Evolutionary conservation across 2,329 filamentous ascomycete species (phyloP), one percentile per base, ranked within the genome.

Genomic region (Diaporthe aspalathi): DNA sequence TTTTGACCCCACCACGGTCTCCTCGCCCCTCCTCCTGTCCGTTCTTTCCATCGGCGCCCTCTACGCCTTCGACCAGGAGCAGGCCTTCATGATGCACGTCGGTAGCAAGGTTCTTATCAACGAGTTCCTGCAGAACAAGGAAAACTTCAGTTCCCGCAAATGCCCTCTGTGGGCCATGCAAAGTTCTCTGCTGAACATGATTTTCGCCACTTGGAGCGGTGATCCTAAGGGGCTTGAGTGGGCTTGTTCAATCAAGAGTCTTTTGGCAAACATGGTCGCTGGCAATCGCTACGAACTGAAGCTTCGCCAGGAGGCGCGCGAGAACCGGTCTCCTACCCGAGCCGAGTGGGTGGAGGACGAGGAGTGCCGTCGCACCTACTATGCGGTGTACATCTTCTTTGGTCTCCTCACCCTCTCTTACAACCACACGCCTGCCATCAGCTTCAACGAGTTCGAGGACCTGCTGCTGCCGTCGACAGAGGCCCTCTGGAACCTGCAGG

Each of bases 111-210:
- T 98, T 35, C 89, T 99, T 22, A 95, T 98, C 77, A 98, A 97
- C 80, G 94, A 98, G 80, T 98, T 98, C 81, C 83, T 99, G 74
- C 94, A 97, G 83, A 97, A 98, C 84, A 98, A 98, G 86, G 95
- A 98, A 81, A 97, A 97, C 83, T 98, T 98, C 82, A 97, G 95
- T 85, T 98, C 96, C 11, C 91, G 95, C 77, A 98, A 98, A 81
- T 98, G 95, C 78, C 96, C 96, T 5, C 84, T 99, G 17, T 98
- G 96, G 95, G 96, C 95, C 60, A 98, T 98, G 94, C 96, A 99
- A 81, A 94, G 94, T 80, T 97, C 95, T 4, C 85, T 99, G 68
- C 86, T 99, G 71, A 99, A 99, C 86, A 98, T 98, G 96, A 92
- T 98, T 75, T 98, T 99, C 81, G 94, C 96, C 69, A 98, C 95